Conservation (phyloP, 1,284 basidiomycete species). For the Baeospora myosura region DNA sequence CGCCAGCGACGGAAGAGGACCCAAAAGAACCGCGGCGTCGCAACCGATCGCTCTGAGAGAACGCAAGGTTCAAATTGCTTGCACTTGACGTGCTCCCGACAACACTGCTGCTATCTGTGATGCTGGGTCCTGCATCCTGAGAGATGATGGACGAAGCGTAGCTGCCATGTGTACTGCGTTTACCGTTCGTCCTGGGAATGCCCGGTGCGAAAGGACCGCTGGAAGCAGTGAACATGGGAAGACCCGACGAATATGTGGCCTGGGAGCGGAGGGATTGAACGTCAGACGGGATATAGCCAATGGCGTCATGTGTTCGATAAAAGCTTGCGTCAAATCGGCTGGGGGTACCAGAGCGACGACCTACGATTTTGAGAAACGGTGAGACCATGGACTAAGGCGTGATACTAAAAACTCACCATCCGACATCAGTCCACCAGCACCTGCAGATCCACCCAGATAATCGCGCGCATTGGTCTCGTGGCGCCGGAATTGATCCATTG, state of each 20-base stretch:
- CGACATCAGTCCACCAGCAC: conserved; percentile 29
- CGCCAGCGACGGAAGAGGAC: conserved; percentile 61
- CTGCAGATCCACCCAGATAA: conserved; percentile 35
- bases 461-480: conserved; percentile 83
- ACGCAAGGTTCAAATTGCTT: conserved; percentile 61
- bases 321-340: conserved; percentile 91
- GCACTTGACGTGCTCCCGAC: conserved; percentile 41
- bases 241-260: conserved; percentile 84
- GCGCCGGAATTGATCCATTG: conserved; percentile 85
- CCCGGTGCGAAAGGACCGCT: conserved; percentile 65
- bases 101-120: conserved; percentile 54
- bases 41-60: conserved; percentile 62
- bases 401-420: conserved; percentile 36
- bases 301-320: conserved; percentile 90
- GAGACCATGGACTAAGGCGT: conserved; percentile 6
- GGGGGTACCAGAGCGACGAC: conserved; percentile 71
- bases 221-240: conserved; percentile 74
- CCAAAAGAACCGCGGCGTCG: conserved; percentile 56
- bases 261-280: conserved; percentile 91
- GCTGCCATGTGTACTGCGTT: conserved; percentile 72
- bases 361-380: conserved; percentile 19
- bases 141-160: conserved; percentile 90
- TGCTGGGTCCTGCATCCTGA: conserved; percentile 67
- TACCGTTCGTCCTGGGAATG: conserved; percentile 52
- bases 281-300: conserved; percentile 92